Evolutionary conservation across 2,329 filamentous ascomycete genomes (phyloP).

Genomic region (Ophiostoma fasciatum): DNA sequence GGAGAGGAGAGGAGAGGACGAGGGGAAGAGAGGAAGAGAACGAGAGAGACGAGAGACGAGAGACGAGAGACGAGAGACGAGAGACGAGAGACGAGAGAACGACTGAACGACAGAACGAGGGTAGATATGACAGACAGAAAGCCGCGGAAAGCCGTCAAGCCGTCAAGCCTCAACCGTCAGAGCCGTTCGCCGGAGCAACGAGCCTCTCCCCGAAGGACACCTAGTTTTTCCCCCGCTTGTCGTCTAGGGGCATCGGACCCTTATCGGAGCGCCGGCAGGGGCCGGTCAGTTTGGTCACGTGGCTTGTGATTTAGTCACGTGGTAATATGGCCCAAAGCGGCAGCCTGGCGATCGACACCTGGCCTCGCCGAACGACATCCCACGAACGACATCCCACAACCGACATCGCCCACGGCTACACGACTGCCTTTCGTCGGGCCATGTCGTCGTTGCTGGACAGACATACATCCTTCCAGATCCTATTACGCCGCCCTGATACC

Average conservation of each 20-base stretch:
- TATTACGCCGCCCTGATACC: neutral
- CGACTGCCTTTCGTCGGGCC: too few relatives aligned
- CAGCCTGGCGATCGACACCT: too few relatives aligned
- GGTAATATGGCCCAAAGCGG: too few relatives aligned
- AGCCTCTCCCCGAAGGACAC: slow-evolving; percentile 2
- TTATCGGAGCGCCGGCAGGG: slow-evolving; percentile 15
- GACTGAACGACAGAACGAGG: slow-evolving; percentile 5
- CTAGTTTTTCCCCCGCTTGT: neutral
- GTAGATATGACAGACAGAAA: neutral
- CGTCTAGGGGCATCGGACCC: slow-evolving; percentile 12
- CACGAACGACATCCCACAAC: too few relatives aligned
- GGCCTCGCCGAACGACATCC: too few relatives aligned
- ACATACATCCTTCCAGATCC: neutral
- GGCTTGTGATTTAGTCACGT: too few relatives aligned
- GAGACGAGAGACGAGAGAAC: slow-evolving; percentile 1
- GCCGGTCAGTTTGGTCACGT: too few relatives aligned
- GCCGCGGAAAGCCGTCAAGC: too few relatives aligned
- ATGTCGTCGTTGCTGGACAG: too few relatives aligned
- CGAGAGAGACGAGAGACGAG: neutral
- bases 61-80: slow-evolving; percentile 5
- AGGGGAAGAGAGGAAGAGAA: neutral
- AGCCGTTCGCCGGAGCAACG: slow-evolving; percentile 3
- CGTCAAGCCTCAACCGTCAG: too few relatives aligned
- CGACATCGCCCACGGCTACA: too few relatives aligned
- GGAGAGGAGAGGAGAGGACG: neutral